These are phyloP conservation scores for Vararia minispora DNA, from an alignment of 768 basidiomycete species.

Conservation along the genomic window DNA sequence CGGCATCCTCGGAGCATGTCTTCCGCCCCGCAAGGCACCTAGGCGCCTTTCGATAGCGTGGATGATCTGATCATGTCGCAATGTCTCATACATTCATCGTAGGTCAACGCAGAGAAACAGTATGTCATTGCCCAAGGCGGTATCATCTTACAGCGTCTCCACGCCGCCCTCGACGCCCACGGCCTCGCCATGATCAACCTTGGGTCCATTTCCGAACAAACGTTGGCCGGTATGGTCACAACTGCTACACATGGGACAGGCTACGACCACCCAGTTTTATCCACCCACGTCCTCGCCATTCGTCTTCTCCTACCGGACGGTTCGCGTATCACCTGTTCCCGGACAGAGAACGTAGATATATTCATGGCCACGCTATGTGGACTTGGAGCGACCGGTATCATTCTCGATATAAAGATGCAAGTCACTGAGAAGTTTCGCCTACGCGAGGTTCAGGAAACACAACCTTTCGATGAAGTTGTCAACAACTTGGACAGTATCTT, in stretches of 20 bases:
- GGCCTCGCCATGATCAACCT: conserved; percentile 83
- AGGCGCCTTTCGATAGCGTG: no score
- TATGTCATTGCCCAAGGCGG: conserved; percentile 69
- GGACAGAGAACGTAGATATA: conserved; percentile 52
- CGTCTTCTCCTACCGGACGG: conserved; percentile 73
- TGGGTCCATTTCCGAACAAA: conserved; percentile 95
- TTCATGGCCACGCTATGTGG: conserved; percentile 89
- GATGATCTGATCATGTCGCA: no score
- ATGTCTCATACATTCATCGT: conserved; percentile 3
- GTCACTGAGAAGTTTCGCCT: conserved; percentile 79
- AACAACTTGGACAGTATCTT: conserved; percentile 43
- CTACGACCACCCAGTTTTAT: conserved; percentile 65
- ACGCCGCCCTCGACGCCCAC: conserved; percentile 49
- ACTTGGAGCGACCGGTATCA: conserved; percentile 82
- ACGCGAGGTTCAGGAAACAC: conserved; percentile 54
- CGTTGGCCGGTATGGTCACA: conserved; percentile 82
- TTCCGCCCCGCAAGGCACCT: background rate
- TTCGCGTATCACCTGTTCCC: conserved; percentile 54
- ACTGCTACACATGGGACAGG: conserved; percentile 96
- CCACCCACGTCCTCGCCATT: conserved; percentile 67
- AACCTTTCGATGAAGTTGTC: conserved; percentile 54
- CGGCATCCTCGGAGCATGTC: conserved; percentile 1
- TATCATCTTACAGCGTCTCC: conserved; percentile 66
- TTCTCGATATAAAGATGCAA: conserved; percentile 64
- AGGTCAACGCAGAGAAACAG: conserved; percentile 63